Base-by-base conservation (phyloP, 2,329 filamentous ascomycete species). In the Neofusicoccum laricinum region DNA sequence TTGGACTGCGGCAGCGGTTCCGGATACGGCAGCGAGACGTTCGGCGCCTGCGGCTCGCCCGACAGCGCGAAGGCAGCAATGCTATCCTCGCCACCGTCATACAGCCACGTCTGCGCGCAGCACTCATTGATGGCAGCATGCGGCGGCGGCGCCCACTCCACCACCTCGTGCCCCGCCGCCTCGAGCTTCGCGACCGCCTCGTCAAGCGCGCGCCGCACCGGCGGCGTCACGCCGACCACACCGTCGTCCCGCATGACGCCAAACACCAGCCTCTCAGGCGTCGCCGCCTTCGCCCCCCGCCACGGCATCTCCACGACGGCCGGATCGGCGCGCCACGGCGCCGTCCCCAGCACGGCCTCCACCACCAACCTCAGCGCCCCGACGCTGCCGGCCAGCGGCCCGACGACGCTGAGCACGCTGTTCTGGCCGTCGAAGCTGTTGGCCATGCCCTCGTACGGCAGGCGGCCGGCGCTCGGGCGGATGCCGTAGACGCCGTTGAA, bases 271-370 rank as follows among this genome's bases (percentile, higher is more conserved):
- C 72, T 75, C 36, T 77, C 72, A 10, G 74, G 69, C 1, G 84
- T 78, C 25, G 88, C 88, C 0, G 77, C 71, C 34, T 78, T 73
- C 14, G 74, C 70, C 2, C 84, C 79, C 25, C 82, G 75, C 84
- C 88, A 92, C 0, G 88, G 89, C 0, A 92, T 78, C 19, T 89
- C 86, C 45, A 86, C 76, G 0, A 88, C 86, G 0, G 87, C 76
- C 0, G 89, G 88, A 71, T 92, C 89, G 67, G 85, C 76, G 1
- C 86, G 74, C 90, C 89, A 92, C 0, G 89, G 89, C 61, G 85
- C 69, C 36, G 82, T 82, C 12, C 77, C 78, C 1, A 92, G 76
- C 1, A 91, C 71, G 0, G 83, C 77, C 68, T 86, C 82, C 1
- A 86, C 80, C 2, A 87, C 70, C 2, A 91, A 74, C 43, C 81